phyloP scores from a whole-genome alignment of 169 alveolate species.

The Plasmodium relictum region DNA sequence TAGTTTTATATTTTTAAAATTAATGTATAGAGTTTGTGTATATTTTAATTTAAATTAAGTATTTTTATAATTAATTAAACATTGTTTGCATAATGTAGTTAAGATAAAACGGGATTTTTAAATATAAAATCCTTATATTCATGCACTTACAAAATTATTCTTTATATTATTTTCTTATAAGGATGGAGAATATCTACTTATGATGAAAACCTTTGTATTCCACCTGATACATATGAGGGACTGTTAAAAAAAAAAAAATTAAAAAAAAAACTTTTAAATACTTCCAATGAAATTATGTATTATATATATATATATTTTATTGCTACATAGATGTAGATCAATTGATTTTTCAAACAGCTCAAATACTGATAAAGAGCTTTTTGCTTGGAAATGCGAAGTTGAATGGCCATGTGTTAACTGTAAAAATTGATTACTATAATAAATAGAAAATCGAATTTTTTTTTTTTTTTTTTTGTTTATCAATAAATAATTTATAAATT shows the following conservation, averaged over 20 bases:
- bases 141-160: not conserved
- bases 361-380: conserved; percentile 41
- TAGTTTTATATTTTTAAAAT: not conserved
- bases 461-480: not conserved
- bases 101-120: not conserved
- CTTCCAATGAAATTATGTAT: conserved; percentile 17
- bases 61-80: not conserved
- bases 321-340: conserved; percentile 77
- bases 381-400: conserved; percentile 73
- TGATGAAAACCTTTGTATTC: conserved; percentile 63
- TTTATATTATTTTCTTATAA: not conserved
- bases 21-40: too few species aligned
- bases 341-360: conserved; percentile 66
- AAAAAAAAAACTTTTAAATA: conserved; percentile 13
- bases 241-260: conserved; percentile 19
- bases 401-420: conserved; percentile 86
- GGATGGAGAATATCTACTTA: conserved; percentile 60
- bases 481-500: not conserved
- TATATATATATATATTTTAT: conserved; percentile 19
- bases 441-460: not conserved
- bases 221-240: conserved; percentile 74
- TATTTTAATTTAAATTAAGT: too few species aligned
- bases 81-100: not conserved
- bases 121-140: not conserved
- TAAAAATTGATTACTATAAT: conserved; percentile 11